A percentile compares a stretch with the other conserved stretches of the same genome.
Conservation (phyloP, 345 rosid species). For the Salix viminalis region DNA sequence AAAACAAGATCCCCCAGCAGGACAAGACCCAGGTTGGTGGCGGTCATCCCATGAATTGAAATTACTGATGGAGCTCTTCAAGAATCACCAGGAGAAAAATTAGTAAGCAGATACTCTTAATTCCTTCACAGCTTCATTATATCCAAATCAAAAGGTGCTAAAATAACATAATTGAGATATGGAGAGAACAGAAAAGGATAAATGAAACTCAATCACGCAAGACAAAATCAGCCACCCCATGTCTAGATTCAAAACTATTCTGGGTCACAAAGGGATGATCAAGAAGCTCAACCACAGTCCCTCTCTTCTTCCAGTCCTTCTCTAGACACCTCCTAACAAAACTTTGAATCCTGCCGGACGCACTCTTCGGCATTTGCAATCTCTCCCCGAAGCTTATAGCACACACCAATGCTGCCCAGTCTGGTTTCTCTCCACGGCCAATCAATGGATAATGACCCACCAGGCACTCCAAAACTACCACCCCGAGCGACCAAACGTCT, state of each 20-base stretch:
- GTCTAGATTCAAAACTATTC: background rate
- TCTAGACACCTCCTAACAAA: constrained; percentile 54
- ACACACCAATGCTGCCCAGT: constrained; percentile 54
- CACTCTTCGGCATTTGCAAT: constrained; percentile 40
- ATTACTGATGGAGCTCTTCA: too few species aligned
- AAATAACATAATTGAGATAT: too few species aligned
- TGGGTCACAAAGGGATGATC: constrained; percentile 45
- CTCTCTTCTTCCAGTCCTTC: constrained; percentile 63
- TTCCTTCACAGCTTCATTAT: too few species aligned
- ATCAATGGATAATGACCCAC: constrained; percentile 61
- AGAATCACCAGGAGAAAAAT: too few species aligned
- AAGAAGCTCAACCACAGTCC: constrained; percentile 49
- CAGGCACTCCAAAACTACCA: constrained; percentile 54
- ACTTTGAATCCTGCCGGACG: constrained; percentile 41
- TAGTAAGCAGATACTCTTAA: too few species aligned
- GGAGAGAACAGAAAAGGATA: background rate
- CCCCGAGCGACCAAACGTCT: constrained; percentile 65
- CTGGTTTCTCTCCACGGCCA: constrained; percentile 46
- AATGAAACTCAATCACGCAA: background rate
- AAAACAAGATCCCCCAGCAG: too few species aligned
- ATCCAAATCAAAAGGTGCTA: too few species aligned
- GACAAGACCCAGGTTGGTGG: too few species aligned
- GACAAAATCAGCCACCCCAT: constrained; percentile 5
- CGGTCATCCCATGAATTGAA: too few species aligned
- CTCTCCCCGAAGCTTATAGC: constrained; percentile 51